Conservation (phyloP, 2,329 filamentous ascomycete species). For the Myriosclerotinia curreyana region DNA sequence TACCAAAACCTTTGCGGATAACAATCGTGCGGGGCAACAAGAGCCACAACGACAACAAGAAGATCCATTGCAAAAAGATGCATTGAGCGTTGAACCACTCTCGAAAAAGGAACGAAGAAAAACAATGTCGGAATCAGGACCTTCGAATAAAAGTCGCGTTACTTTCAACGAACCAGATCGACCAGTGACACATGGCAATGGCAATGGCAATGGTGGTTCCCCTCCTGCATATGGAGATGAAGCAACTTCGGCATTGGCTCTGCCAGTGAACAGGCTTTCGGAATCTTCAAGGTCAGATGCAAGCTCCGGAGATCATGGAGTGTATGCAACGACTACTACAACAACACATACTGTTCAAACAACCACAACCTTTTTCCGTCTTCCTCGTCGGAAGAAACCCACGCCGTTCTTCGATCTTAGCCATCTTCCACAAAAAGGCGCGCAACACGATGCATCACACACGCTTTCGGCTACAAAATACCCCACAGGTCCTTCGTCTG, state of each 20-base stretch:
- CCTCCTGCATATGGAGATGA: constrained; percentile 62
- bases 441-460: constrained; percentile 37
- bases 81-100: constrained; percentile 27
- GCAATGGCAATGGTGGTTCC: constrained; percentile 27
- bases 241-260: constrained; percentile 57
- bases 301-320: constrained; percentile 66
- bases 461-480: constrained; percentile 42
- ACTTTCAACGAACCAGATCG: constrained; percentile 61
- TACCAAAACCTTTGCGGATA: constrained; percentile 38
- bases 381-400: constrained; percentile 72
- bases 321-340: constrained; percentile 56
- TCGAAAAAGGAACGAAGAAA: constrained; percentile 46
- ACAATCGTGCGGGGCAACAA: constrained; percentile 13
- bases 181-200: constrained; percentile 43
- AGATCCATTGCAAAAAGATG: constrained; percentile 1
- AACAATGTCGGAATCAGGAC: constrained; percentile 40
- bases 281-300: constrained; percentile 90
- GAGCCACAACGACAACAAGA: constrained; percentile 27
- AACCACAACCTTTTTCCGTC: constrained; percentile 73
- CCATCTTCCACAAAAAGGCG: constrained; percentile 77
- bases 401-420: constrained; percentile 82
- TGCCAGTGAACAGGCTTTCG: constrained; percentile 65
- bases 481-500: constrained; percentile 45
- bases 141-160: constrained; percentile 45
- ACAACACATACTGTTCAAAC: constrained; percentile 62